These are phyloP conservation scores for Patellifolia procumbens DNA, from an alignment of 179 eudicot genomes.

Conservation along the genomic window DNA sequence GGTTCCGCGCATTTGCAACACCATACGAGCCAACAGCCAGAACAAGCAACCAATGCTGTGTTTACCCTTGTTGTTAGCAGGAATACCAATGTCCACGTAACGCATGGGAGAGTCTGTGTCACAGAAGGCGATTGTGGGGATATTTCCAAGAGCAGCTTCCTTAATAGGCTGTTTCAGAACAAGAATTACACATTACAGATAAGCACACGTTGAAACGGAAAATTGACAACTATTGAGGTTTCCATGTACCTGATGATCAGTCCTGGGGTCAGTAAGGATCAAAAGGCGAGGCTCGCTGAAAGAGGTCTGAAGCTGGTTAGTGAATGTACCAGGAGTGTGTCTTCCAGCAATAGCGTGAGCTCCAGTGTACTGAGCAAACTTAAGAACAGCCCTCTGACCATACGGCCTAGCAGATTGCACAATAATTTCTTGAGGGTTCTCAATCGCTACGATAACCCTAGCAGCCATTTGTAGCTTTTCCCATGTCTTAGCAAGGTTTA, in stretches of 20 bases:
- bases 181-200: not conserved
- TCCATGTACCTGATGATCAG: slow-evolving; percentile 64
- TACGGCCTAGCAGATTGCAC: slow-evolving; percentile 93
- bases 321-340: slow-evolving; percentile 91
- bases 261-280: slow-evolving; percentile 82
- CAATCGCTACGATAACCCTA: slow-evolving; percentile 76
- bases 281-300: slow-evolving; percentile 86
- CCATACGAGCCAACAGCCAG: not conserved
- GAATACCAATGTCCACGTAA: slow-evolving; percentile 68
- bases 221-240: not conserved
- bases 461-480: slow-evolving; percentile 89
- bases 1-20: slow-evolving; percentile 23
- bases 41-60: slow-evolving; percentile 44
- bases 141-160: no score
- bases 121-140: no score
- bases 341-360: slow-evolving; percentile 85
- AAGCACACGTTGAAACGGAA: no score
- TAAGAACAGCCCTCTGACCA: slow-evolving; percentile 86
- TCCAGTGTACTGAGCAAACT: slow-evolving; percentile 91
- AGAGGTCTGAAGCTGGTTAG: slow-evolving; percentile 87
- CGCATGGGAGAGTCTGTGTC: not conserved
- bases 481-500: slow-evolving; percentile 85
- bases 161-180: not conserved
- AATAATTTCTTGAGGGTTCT: slow-evolving; percentile 83
- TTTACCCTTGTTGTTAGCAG: slow-evolving; percentile 83